Conservation (phyloP, 2,329 filamentous ascomycete species). For the Akanthomyces muscarius region DNA sequence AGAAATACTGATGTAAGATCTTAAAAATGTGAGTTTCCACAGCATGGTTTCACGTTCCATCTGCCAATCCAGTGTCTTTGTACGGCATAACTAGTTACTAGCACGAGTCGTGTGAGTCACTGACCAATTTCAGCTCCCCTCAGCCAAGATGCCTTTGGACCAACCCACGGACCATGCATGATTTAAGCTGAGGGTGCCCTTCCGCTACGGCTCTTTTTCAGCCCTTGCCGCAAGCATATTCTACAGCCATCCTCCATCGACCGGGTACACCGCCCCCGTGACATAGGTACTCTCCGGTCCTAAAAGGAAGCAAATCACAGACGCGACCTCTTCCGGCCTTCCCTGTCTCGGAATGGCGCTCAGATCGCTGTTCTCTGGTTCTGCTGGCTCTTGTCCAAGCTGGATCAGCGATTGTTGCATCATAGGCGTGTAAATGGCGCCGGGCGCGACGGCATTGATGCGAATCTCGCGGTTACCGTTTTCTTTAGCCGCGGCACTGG, state of each 20-base stretch:
- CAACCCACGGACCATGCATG: no score
- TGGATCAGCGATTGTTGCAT: constrained; percentile 42
- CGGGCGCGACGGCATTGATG: constrained; percentile 46
- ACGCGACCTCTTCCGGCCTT: constrained; percentile 36
- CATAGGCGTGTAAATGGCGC: constrained; percentile 47
- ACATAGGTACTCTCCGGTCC: constrained; percentile 34
- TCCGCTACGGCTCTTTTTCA: not conserved
- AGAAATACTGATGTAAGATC: not conserved
- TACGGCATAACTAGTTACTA: no score
- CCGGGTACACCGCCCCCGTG: constrained; percentile 39
- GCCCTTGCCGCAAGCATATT: not conserved
- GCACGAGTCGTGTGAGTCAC: not conserved
- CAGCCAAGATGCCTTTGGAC: not conserved
- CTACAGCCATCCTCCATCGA: constrained; percentile 42
- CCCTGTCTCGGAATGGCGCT: constrained; percentile 42
- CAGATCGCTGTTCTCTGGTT: constrained; percentile 37
- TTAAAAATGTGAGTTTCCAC: no score
- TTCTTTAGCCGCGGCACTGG: constrained; percentile 35
- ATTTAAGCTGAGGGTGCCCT: not conserved
- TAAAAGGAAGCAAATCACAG: constrained; percentile 33
- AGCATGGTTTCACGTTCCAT: no score
- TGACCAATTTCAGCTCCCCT: not conserved
- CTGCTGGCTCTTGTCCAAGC: constrained; percentile 31
- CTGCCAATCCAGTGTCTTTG: no score
- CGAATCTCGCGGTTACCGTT: constrained; percentile 41